These are phyloP conservation scores for Epichloe coenophiala DNA, from an alignment of 2,329 filamentous ascomycete genomes.

Conservation along the genomic window DNA sequence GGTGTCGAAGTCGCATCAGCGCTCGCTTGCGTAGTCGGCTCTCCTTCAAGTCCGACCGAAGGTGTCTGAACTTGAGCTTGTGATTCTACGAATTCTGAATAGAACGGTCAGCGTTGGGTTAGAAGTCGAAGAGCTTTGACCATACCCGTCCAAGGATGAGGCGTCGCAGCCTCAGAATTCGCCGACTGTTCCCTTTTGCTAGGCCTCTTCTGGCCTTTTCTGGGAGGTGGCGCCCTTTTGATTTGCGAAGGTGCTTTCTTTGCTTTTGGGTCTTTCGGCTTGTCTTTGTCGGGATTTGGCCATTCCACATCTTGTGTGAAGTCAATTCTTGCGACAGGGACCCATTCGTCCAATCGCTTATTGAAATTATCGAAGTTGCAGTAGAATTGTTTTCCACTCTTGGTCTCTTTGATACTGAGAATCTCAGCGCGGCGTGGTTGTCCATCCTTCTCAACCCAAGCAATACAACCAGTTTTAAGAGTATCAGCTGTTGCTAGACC, in stretches of 20 bases:
- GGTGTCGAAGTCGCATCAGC: slow-evolving; percentile 32
- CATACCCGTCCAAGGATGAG: slow-evolving; percentile 36
- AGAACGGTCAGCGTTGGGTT: not conserved
- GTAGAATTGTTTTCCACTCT: slow-evolving; percentile 80
- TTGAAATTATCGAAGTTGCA: slow-evolving; percentile 99
- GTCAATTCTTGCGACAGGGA: slow-evolving; percentile 69
- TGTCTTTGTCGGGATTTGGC: slow-evolving; percentile 80
- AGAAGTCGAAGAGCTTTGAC: not conserved
- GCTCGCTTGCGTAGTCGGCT: slow-evolving; percentile 30
- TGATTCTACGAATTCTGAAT: slow-evolving; percentile 32
- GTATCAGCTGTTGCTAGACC: slow-evolving; percentile 77
- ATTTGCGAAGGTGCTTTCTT: slow-evolving; percentile 50
- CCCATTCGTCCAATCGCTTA: slow-evolving; percentile 77
- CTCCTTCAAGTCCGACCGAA: slow-evolving; percentile 27
- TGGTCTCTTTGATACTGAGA: slow-evolving; percentile 81
- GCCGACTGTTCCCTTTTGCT: slow-evolving; percentile 44
- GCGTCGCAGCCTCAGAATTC: slow-evolving; percentile 38
- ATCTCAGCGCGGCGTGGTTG: slow-evolving; percentile 88
- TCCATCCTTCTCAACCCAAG: slow-evolving; percentile 57
- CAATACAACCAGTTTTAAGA: slow-evolving; percentile 49
- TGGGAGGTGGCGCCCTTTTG: slow-evolving; percentile 45
- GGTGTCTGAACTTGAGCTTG: slow-evolving; percentile 32
- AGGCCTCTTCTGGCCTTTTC: slow-evolving; percentile 43
- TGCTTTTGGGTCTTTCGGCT: slow-evolving; percentile 60
- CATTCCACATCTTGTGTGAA: slow-evolving; percentile 88